A percentile compares a stretch with the other conserved stretches of the same genome.
phyloP scores from a whole-genome alignment of 2,329 filamentous ascomycete species.

The Fusarium ramigenum region DNA sequence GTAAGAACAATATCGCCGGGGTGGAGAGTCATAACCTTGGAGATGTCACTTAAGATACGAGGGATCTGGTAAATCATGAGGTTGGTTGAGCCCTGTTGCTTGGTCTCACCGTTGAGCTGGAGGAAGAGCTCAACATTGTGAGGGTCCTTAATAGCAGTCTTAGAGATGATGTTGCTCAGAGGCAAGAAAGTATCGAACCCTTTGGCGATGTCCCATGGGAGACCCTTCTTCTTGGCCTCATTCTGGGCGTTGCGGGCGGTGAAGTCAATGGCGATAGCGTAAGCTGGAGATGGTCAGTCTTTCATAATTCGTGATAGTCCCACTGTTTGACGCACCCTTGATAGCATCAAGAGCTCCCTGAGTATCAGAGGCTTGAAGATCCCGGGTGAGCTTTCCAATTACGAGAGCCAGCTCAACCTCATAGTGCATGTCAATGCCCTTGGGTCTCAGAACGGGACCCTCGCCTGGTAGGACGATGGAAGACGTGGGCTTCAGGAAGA shows the following conservation, averaged over 20 bases:
- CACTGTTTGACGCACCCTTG: slow-evolving; percentile 64
- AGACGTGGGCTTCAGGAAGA: slow-evolving; percentile 95
- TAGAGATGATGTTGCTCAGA: slow-evolving; percentile 82
- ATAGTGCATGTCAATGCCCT: slow-evolving; percentile 87
- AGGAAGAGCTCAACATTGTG: slow-evolving; percentile 90
- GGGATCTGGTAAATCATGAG: slow-evolving; percentile 95
- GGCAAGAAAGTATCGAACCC: slow-evolving; percentile 98
- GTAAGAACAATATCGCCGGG: slow-evolving; percentile 93
- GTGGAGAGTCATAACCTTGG: slow-evolving; percentile 92
- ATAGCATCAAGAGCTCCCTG: slow-evolving; percentile 84
- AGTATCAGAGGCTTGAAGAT: slow-evolving; percentile 78
- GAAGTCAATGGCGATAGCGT: slow-evolving; percentile 95
- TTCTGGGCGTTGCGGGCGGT: slow-evolving; percentile 95
- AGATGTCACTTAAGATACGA: slow-evolving; percentile 88
- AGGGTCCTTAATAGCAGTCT: slow-evolving; percentile 82
- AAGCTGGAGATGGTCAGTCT: slow-evolving; percentile 62
- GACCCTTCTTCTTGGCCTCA: slow-evolving; percentile 92
- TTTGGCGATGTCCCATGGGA: slow-evolving; percentile 96
- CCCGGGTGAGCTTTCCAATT: slow-evolving; percentile 81
- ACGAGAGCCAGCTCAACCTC: slow-evolving; percentile 94
- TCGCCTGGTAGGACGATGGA: slow-evolving; percentile 82
- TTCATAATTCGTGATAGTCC: neutral
- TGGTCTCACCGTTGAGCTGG: slow-evolving; percentile 79
- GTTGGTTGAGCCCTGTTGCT: slow-evolving; percentile 88
- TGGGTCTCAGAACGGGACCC: slow-evolving; percentile 83